Evolutionary conservation across 192 early-diverging fungal genomes (phyloP).

Genomic region (Backusella australiensis): DNA sequence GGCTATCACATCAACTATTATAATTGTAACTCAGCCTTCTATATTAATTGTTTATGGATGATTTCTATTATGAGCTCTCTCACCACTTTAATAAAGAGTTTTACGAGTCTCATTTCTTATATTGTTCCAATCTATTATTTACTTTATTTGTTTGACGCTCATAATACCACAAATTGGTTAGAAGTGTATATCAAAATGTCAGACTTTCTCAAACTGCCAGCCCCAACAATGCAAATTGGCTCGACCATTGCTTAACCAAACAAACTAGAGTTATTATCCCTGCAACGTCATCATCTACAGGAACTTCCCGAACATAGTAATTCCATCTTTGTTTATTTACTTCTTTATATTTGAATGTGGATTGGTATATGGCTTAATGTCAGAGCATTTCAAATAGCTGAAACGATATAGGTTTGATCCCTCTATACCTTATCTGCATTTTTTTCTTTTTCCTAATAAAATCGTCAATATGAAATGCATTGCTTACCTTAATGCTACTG

Average conservation of each 20-base stretch:
- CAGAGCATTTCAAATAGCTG: slow-evolving; percentile 9
- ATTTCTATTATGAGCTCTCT: no score
- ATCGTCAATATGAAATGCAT: slow-evolving; percentile 10
- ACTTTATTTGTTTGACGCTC: no score
- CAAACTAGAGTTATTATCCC: slow-evolving; percentile 12
- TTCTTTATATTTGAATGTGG: slow-evolving; percentile 13
- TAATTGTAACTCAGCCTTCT: no score
- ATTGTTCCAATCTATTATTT: no score
- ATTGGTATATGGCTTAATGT: slow-evolving; percentile 11
- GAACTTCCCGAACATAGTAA: slow-evolving; percentile 6
- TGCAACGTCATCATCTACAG: slow-evolving; percentile 9
- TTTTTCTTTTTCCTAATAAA: slow-evolving; percentile 7
- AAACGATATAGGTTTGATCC: slow-evolving; percentile 7
- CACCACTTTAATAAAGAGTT: no score
- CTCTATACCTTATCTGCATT: background rate
- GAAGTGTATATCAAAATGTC: slow-evolving; percentile 13
- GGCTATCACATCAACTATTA: no score
- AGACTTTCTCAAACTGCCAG: slow-evolving; percentile 2
- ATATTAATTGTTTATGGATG: no score
- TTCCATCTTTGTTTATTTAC: slow-evolving; percentile 12
- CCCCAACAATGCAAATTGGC: slow-evolving; percentile 11
- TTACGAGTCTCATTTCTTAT: no score
- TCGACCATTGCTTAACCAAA: slow-evolving; percentile 13
- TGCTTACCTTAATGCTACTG: slow-evolving; percentile 10
- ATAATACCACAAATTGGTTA: no score